These are phyloP conservation scores for Aspergillus pseudonomiae DNA, from an alignment of 2,329 filamentous ascomycete genomes.

Conservation along the genomic window DNA sequence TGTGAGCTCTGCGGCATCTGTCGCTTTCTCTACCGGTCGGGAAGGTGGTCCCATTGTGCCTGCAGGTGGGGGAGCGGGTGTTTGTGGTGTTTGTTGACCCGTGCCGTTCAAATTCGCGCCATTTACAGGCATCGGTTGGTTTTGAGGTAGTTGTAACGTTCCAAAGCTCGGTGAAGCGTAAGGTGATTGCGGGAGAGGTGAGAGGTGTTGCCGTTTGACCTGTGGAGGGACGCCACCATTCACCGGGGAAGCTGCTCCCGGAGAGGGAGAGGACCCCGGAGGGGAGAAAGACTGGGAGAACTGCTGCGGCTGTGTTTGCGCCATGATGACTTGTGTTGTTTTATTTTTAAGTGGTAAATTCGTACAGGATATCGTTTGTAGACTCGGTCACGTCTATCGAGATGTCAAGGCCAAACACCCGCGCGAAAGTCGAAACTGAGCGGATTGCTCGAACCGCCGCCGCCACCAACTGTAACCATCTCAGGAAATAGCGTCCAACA, in stretches of 20 bases:
- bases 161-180: slow-evolving; percentile 64
- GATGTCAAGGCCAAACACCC: slow-evolving; percentile 25
- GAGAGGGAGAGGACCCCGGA: slow-evolving; percentile 64
- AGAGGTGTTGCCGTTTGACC: slow-evolving; percentile 72
- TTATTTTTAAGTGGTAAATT: slow-evolving; percentile 14
- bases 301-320: slow-evolving; percentile 61
- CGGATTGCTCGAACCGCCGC: slow-evolving; percentile 42
- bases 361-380: slow-evolving; percentile 21
- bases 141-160: slow-evolving; percentile 50
- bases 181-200: slow-evolving; percentile 65
- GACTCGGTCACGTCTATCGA: slow-evolving; percentile 25
- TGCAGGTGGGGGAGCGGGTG: slow-evolving; percentile 39
- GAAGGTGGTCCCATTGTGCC: slow-evolving; percentile 67
- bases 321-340: slow-evolving; percentile 50
- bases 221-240: slow-evolving; percentile 64
- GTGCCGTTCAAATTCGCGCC: slow-evolving; percentile 54
- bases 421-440: slow-evolving; percentile 40
- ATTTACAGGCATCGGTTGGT: slow-evolving; percentile 36
- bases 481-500: slow-evolving; percentile 32
- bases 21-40: slow-evolving; percentile 56
- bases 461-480: slow-evolving; percentile 41
- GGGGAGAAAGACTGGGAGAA: slow-evolving; percentile 63
- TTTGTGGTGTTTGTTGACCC: slow-evolving; percentile 53
- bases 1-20: slow-evolving; percentile 69
- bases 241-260: slow-evolving; percentile 57